Base-by-base conservation (phyloP, 2,329 filamentous ascomycete species). In the Aspergillus sp. region DNA sequence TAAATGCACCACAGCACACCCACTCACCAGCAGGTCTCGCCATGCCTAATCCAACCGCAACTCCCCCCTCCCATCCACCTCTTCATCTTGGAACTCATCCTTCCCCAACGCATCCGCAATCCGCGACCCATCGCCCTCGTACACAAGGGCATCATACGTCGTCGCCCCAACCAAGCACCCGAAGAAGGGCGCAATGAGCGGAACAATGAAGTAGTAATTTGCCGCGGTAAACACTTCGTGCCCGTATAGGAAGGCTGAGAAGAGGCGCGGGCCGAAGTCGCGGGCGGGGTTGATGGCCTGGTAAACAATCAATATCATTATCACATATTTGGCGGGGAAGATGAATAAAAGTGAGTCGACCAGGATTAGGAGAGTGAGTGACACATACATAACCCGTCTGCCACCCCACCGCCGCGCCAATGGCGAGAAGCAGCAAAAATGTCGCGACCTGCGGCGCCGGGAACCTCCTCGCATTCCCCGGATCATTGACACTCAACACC, bases 391-490 rank as follows among this genome's bases (percentile, higher is more conserved):
- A 75, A 45, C 72, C 72, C 7, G 72, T 74, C 64, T 74, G 71
- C 72, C 72, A 74, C n/a, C 72, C 71, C 41, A 74, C 25, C 3
- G 72, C 65, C 1, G 72, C 70, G n/a, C 72, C 71, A 25, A 74
- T 74, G 22, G 64, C 64, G 17, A 71, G 63, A 15, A 74, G 64
- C 13, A 74, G 63, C 60, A 74, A 28, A 38, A 73, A 73, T 17
- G 65, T 46, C 1, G 71, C 68, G 6, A 74, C 7, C 46, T 74
- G 72, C 5, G 71, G 68, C 8, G 72, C 63, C 15, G 64, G 67
- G 53, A 73, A 73, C 2, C 72, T 62, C 11, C 47, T 28, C 0
- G 67, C 66, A 64, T 74, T 74, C 6, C 22, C 54, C 1, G 71
- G 69, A 55, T 74, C 70, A 0, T 67, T 67, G 50, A 74, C 71